Evolutionary conservation across 345 rosid genomes (phyloP).

Genomic region (Cochlearia excelsa): DNA sequence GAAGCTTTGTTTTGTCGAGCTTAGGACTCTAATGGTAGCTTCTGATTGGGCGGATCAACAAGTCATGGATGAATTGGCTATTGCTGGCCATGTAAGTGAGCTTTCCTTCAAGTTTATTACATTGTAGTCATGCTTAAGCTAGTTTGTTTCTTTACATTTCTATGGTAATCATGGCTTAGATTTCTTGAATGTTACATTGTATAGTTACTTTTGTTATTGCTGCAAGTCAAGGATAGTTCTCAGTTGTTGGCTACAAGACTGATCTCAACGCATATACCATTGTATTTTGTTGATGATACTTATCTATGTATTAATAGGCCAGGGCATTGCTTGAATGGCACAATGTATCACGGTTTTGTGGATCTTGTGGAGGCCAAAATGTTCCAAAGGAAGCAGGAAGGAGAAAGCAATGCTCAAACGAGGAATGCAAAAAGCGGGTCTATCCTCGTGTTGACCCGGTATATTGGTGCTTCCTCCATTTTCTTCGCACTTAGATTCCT

Average conservation of each 20-base stretch:
- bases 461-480: conserved; percentile 1
- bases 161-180: not conserved
- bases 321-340: conserved; percentile 93
- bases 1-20: conserved; percentile 70
- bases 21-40: conserved; percentile 91
- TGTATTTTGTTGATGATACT: not conserved
- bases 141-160: too few species aligned
- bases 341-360: conserved; percentile 60
- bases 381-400: conserved; percentile 78
- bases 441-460: conserved; percentile 98
- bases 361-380: conserved; percentile 69
- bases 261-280: not conserved
- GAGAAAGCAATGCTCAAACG: conserved; percentile 67
- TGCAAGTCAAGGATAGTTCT: too few species aligned
- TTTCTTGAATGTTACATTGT: too few species aligned
- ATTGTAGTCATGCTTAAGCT: not conserved
- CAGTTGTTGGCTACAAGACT: not conserved
- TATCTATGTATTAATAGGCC: conserved; percentile 44
- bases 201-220: too few species aligned
- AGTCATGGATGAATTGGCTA: conserved; percentile 81
- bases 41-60: conserved; percentile 79
- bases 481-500: not conserved
- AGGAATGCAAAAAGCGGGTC: conserved; percentile 56
- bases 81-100: conserved; percentile 89
- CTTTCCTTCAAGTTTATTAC: conserved; percentile 1